phyloP scores from a whole-genome alignment of 768 basidiomycete genomes.

The Phlebiopsis flavidoalba region DNA sequence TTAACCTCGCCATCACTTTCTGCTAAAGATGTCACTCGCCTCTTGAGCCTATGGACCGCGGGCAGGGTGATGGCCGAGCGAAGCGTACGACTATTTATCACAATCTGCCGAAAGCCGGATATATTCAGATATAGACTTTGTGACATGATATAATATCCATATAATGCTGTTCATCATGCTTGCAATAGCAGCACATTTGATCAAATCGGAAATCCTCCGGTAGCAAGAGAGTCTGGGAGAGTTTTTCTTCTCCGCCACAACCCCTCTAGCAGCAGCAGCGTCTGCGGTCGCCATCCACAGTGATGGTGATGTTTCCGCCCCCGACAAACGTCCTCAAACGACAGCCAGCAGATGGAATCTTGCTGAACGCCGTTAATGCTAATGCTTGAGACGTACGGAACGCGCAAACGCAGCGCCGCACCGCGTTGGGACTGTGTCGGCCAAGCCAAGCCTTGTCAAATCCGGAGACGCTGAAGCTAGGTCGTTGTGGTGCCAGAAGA shows the following conservation, averaged over 20 bases:
- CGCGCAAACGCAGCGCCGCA: too few species aligned
- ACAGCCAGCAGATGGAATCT: slow-evolving; percentile 39
- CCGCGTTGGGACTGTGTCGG: slow-evolving; percentile 33
- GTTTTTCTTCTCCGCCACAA: slow-evolving; percentile 28
- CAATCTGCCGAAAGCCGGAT: not conserved
- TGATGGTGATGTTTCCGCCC: slow-evolving; percentile 40
- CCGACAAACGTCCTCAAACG: slow-evolving; percentile 39
- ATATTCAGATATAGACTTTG: not conserved
- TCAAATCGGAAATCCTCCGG: not conserved
- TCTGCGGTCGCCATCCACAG: slow-evolving; percentile 35
- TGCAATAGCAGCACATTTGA: too few species aligned
- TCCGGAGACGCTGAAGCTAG: slow-evolving; percentile 34
- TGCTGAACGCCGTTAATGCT: slow-evolving; percentile 34
- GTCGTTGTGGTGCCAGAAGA: slow-evolving; percentile 34
- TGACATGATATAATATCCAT: not conserved
- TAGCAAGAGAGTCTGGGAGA: slow-evolving; percentile 1
- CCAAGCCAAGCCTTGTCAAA: slow-evolving; percentile 37
- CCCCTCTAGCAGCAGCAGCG: slow-evolving; percentile 30
- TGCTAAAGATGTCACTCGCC: slow-evolving; percentile 11
- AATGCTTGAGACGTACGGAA: slow-evolving; percentile 42
- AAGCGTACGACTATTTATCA: not conserved
- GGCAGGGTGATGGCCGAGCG: not conserved
- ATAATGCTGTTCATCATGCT: not conserved
- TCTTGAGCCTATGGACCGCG: not conserved
- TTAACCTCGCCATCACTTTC: slow-evolving; percentile 33